phyloP scores from a whole-genome alignment of 2,329 filamentous ascomycete genomes.

The Penicillium brasilianum region DNA sequence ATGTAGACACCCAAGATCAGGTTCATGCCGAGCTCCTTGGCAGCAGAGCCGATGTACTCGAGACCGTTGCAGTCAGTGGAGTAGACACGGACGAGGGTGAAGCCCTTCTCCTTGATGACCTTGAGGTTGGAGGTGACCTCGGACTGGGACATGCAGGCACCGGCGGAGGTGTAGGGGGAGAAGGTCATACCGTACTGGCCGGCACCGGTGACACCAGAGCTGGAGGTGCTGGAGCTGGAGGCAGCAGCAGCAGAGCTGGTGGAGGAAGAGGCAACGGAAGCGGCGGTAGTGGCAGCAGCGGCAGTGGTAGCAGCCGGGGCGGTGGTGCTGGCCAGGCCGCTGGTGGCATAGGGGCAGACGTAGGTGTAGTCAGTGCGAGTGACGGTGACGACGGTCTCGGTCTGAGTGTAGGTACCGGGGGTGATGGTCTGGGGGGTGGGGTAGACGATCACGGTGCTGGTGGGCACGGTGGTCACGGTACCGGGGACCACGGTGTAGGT shows the following conservation, averaged over 20 bases:
- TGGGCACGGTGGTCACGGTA: constrained; percentile 64
- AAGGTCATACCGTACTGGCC: constrained; percentile 77
- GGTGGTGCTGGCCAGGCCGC: constrained; percentile 35
- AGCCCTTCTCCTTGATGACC: constrained; percentile 67
- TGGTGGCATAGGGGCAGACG: constrained; percentile 70
- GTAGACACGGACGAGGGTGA: constrained; percentile 79
- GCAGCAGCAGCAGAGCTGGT: constrained; percentile 19
- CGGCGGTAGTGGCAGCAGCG: constrained; percentile 32
- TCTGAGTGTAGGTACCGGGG: constrained; percentile 75
- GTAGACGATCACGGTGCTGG: constrained; percentile 62
- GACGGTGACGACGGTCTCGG: constrained; percentile 69
- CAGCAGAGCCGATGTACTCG: constrained; percentile 73
- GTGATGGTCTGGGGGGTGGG: constrained; percentile 68
- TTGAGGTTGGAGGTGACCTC: constrained; percentile 66
- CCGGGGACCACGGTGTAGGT: constrained; percentile 74
- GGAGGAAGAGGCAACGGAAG: constrained; percentile 24
- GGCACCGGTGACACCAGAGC: constrained; percentile 39
- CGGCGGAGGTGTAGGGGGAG: constrained; percentile 69
- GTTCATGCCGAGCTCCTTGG: constrained; percentile 69
- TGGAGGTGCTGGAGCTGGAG: constrained; percentile 29
- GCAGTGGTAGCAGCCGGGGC: constrained; percentile 27
- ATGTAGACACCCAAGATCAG: constrained; percentile 91
- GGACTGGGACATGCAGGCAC: constrained; percentile 67
- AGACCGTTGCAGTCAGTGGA: constrained; percentile 88
- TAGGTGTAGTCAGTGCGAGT: constrained; percentile 71